Evolutionary conservation across 208 protist genomes (phyloP).

Genomic region (Leishmania turanica): DNA sequence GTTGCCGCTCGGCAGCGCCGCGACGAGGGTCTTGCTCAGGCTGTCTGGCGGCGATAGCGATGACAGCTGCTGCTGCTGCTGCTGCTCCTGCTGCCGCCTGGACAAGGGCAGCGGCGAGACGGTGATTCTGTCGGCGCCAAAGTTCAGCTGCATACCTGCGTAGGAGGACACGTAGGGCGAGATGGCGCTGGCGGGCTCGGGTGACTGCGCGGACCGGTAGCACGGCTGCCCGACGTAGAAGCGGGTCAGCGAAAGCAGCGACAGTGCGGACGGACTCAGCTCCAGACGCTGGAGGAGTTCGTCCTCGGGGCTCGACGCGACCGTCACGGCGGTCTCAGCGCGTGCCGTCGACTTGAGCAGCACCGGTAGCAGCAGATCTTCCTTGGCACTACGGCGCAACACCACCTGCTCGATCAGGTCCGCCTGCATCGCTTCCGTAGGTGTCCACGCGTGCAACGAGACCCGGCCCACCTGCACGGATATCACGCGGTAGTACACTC

Average conservation of each 20-base stretch:
- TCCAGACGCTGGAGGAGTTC: conserved; percentile 50
- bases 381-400: conserved; percentile 44
- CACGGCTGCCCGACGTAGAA: conserved; percentile 51
- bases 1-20: conserved; percentile 34
- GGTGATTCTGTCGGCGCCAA: conserved; percentile 19
- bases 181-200: conserved; percentile 13
- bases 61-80: conserved; percentile 2
- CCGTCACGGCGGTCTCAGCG: background rate
- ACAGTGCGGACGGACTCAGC: conserved; percentile 33
- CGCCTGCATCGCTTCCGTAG: conserved; percentile 28
- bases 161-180: conserved; percentile 30
- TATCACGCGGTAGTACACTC: conserved; percentile 63
- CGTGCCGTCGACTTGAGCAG: conserved; percentile 16
- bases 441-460: conserved; percentile 42
- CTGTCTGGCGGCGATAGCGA: conserved; percentile 10
- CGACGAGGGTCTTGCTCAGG: conserved; percentile 29
- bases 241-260: conserved; percentile 54
- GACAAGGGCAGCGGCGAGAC: conserved; percentile 14
- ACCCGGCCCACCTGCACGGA: conserved; percentile 48
- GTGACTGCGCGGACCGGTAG: conserved; percentile 6
- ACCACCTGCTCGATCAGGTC: conserved; percentile 50
- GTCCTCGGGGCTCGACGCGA: conserved; percentile 15
- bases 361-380: conserved; percentile 52
- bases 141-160: conserved; percentile 29
- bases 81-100: background rate